These are phyloP conservation scores for Phoma herbarum DNA, from an alignment of 2,329 filamentous ascomycete genomes.

Conservation along the genomic window DNA sequence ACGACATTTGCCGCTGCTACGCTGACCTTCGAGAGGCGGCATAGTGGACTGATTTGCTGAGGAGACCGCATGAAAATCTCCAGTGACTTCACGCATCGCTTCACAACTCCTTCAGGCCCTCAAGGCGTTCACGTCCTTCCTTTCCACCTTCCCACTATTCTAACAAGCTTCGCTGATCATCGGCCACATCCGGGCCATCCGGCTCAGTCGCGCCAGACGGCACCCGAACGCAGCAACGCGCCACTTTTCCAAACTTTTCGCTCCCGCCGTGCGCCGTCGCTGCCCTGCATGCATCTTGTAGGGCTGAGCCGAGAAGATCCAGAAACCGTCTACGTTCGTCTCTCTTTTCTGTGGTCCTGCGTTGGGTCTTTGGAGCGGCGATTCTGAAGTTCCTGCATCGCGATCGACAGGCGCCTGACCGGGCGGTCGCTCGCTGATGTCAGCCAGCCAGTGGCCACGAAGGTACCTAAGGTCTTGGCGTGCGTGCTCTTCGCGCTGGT, in stretches of 20 bases:
- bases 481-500: neutral
- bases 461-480: neutral
- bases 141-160: neutral
- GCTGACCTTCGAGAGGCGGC: no score
- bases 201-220: neutral
- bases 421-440: neutral
- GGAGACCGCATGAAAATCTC: no score
- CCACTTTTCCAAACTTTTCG: slow-evolving; percentile 1
- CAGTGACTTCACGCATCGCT: neutral
- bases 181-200: neutral
- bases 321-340: neutral
- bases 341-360: neutral
- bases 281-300: slow-evolving; percentile 4
- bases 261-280: neutral
- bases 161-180: slow-evolving; percentile 1
- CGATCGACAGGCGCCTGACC: neutral
- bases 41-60: no score
- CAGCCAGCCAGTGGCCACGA: neutral
- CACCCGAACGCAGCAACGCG: neutral
- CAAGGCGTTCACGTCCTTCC: neutral
- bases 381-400: neutral
- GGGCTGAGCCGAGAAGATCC: neutral
- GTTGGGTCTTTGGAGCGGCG: neutral
- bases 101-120: neutral
- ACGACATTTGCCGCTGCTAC: no score